phyloP scores from a whole-genome alignment of 345 rosid species.

The Adansonia digitata region DNA sequence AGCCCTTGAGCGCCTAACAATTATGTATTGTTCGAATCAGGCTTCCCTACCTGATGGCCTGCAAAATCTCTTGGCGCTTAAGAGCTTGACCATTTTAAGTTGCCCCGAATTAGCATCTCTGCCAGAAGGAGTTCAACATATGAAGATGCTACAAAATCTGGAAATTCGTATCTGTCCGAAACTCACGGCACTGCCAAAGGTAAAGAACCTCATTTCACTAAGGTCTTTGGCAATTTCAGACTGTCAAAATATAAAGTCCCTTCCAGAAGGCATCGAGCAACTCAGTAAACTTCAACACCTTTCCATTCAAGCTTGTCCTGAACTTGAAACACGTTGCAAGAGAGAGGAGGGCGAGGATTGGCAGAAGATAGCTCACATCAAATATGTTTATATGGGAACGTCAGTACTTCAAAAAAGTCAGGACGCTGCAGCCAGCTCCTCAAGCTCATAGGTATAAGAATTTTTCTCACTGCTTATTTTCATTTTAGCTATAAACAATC shows the following conservation, averaged over 20 bases:
- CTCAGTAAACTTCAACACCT: constrained; percentile 10
- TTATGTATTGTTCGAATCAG: constrained; percentile 22
- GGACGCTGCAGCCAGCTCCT: neutral
- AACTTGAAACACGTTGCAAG: constrained; percentile 10
- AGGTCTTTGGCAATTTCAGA: constrained; percentile 18
- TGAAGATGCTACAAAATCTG: constrained; percentile 13
- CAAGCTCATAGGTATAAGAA: neutral
- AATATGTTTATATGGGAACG: neutral
- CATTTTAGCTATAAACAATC: neutral
- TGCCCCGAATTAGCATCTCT: constrained; percentile 17
- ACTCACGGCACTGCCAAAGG: constrained; percentile 6
- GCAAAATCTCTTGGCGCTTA: constrained; percentile 7
- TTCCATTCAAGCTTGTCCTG: constrained; percentile 19
- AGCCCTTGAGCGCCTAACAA: constrained; percentile 17
- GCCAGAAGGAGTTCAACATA: constrained; percentile 1
- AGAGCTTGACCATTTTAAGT: constrained; percentile 16
- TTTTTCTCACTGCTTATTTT: neutral
- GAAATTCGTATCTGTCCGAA: constrained; percentile 13
- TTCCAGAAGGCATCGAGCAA: constrained; percentile 16
- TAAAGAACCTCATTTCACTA: constrained; percentile 9
- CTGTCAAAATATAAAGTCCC: constrained; percentile 10
- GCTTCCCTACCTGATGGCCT: constrained; percentile 12
- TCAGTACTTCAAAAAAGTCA: neutral
- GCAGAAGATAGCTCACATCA: constrained; percentile 9
- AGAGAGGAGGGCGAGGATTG: constrained; percentile 9